A percentile compares a stretch with the other conserved stretches of the same genome.
These are phyloP conservation scores for Lecanicillium sp. DNA, from an alignment of 2,329 filamentous ascomycete genomes.

Conservation along the genomic window DNA sequence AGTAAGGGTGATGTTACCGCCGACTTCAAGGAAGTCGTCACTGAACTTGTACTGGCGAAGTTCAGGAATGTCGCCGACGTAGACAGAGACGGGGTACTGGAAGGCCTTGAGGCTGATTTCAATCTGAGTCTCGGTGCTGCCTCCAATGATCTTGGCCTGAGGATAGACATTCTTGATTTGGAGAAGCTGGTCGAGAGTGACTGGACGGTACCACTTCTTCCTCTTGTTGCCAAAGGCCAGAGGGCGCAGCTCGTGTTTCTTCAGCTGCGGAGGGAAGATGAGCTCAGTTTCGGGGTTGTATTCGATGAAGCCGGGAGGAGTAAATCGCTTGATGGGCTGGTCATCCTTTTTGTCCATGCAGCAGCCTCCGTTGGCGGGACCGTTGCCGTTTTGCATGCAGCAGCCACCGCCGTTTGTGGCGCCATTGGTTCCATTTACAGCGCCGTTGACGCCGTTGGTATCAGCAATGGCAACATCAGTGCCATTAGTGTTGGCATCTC, in stretches of 20 bases:
- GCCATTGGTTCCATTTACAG: conserved; percentile 25
- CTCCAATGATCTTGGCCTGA: conserved; percentile 86
- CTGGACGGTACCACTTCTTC: conserved; percentile 88
- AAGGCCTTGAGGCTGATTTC: conserved; percentile 97
- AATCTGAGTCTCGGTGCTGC: conserved; percentile 95
- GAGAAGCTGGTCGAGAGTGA: conserved; percentile 76
- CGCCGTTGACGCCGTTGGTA: conserved; percentile 7
- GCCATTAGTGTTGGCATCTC: not conserved
- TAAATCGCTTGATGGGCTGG: conserved; percentile 59
- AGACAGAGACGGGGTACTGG: conserved; percentile 83
- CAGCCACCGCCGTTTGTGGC: conserved; percentile 43
- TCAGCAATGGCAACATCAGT: not conserved
- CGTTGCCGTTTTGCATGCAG: conserved; percentile 59
- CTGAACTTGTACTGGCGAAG: conserved; percentile 73
- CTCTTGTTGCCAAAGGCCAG: conserved; percentile 88
- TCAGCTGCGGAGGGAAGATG: conserved; percentile 83
- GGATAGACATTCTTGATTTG: conserved; percentile 85
- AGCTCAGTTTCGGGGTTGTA: conserved; percentile 91
- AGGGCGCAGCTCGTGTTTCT: conserved; percentile 73
- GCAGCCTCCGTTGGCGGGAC: conserved; percentile 40
- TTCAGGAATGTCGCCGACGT: conserved; percentile 87
- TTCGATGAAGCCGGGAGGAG: conserved; percentile 83
- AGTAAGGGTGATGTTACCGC: conserved; percentile 85
- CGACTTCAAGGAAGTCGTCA: conserved; percentile 79
- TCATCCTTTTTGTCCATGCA: conserved; percentile 58